Evolutionary conservation across 768 basidiomycete species (phyloP), one percentile per base, ranked within the genome.

Genomic region (Tulasnella calospora): DNA sequence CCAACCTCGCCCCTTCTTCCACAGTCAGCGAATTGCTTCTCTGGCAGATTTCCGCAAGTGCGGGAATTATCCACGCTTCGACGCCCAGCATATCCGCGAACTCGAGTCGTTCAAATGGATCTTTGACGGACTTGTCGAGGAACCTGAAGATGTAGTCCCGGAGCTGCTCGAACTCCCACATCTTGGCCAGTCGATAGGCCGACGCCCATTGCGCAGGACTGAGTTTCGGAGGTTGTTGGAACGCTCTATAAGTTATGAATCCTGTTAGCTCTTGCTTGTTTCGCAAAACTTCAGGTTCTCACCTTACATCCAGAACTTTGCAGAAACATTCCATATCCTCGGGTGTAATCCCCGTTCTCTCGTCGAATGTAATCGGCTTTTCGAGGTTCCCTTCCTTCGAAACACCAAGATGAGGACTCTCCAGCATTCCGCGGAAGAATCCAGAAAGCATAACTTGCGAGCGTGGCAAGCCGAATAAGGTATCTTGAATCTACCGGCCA

Each of bases 21-120:
- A 67, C 27, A 67, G 61, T 67, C 7, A 67, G 6, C 2, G 61
- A 6, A 15, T 67, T 27, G 33, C 6, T 15, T 67, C 61, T 67
- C 23, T 27, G 27, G 61, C 61, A 67, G 61, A 67, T 67, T 19
- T 67, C 8, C 23, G 61, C 61, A 30, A 67, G 61, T 33, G 61
- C 30, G 23, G 61, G 61, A 35, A 67, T 67, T 67, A 67, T 67
- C 61, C 61, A 67, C 33, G 61, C 13, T 33, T 67, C 61, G 30
- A 67, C 61, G 61, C 61, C 61, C 33, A 67, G 61, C 61, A 67
- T 67, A 19, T 67, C 61, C 33, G 61, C 61, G 61, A 67, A 67
- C 61, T 67, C 61, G 30, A 67, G 0, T 6, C 61, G 30, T 35
- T 67, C 61, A 67, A 67, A 67, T 12, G 61, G 61, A 35, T 67